phyloP scores from a whole-genome alignment of 2,329 filamentous ascomycete species.

The Stagonosporopsis tanaceti region DNA sequence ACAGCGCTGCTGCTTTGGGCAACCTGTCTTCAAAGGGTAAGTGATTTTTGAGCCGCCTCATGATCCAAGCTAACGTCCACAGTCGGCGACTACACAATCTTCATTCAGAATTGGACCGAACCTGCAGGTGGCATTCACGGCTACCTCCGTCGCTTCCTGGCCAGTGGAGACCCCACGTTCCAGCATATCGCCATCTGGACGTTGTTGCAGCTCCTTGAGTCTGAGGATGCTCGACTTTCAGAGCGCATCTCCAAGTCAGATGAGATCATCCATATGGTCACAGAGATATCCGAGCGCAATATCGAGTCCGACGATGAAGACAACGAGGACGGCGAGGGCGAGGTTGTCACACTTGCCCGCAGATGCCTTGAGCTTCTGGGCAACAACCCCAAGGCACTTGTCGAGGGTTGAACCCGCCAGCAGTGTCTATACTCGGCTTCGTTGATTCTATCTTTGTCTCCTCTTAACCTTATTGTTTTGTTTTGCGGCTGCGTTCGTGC shows the following conservation, averaged over 20 bases:
- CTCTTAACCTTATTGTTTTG: conserved; percentile 34
- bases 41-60: conserved; percentile 19
- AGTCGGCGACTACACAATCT: conserved; percentile 98
- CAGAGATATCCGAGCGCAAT: conserved; percentile 86
- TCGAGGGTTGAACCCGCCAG: conserved; percentile 69
- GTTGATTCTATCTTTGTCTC: conserved; percentile 31
- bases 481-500: conserved; percentile 38
- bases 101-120: conserved; percentile 91
- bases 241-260: conserved; percentile 87
- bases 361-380: conserved; percentile 87
- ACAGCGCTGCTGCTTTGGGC: conserved; percentile 93
- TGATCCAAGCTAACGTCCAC: conserved; percentile 37
- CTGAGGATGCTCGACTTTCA: conserved; percentile 89
- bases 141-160: conserved; percentile 90
- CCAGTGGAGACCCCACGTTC: conserved; percentile 94
- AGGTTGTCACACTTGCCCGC: conserved; percentile 90
- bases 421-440: conserved; percentile 30
- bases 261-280: conserved; percentile 91
- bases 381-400: conserved; percentile 79
- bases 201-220: conserved; percentile 91
- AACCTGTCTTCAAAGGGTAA: conserved; percentile 97
- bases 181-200: conserved; percentile 99
- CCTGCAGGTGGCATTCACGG: conserved; percentile 95
- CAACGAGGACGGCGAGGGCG: conserved; percentile 88
- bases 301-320: conserved; percentile 87